Evolutionary conservation across 1,284 basidiomycete species (phyloP).

Genomic region (Ceratorhiza oryzae-sativae): DNA sequence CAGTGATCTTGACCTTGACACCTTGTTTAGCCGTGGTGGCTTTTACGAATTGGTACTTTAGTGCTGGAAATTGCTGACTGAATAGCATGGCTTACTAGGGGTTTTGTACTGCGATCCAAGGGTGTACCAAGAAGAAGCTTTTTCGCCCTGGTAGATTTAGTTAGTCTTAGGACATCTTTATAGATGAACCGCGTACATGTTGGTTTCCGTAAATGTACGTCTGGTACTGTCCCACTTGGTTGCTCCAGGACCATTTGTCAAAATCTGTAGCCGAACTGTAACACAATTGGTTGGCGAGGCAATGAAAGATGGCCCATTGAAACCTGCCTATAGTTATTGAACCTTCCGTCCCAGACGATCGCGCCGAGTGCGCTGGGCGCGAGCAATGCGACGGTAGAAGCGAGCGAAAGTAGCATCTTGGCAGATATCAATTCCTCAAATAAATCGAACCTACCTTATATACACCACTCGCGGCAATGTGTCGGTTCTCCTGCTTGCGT

Average conservation of each 20-base stretch:
- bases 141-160: slow-evolving; percentile 54
- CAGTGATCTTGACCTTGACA: slow-evolving; percentile 37
- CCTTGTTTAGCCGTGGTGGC: slow-evolving; percentile 27
- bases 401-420: slow-evolving; percentile 17
- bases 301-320: no score
- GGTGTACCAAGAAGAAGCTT: slow-evolving; percentile 58
- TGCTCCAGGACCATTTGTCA: slow-evolving; percentile 56
- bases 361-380: slow-evolving; percentile 31
- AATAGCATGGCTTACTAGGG: slow-evolving; percentile 49
- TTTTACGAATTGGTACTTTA: neutral
- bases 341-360: slow-evolving; percentile 28
- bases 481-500: slow-evolving; percentile 12
- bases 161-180: slow-evolving; percentile 4
- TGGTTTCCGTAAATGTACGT: slow-evolving; percentile 35
- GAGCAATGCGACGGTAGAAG: slow-evolving; percentile 5
- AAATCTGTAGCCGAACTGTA: slow-evolving; percentile 59
- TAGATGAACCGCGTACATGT: slow-evolving; percentile 12
- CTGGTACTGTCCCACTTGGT: slow-evolving; percentile 37
- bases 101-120: slow-evolving; percentile 65
- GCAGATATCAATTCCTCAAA: neutral
- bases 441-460: slow-evolving; percentile 9
- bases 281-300: no score
- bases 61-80: neutral
- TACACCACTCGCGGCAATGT: slow-evolving; percentile 17
- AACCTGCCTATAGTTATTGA: slow-evolving; percentile 36